Evolutionary conservation across 306 rosid species (phyloP).

Genomic region (Pyrus pyrifolia): DNA sequence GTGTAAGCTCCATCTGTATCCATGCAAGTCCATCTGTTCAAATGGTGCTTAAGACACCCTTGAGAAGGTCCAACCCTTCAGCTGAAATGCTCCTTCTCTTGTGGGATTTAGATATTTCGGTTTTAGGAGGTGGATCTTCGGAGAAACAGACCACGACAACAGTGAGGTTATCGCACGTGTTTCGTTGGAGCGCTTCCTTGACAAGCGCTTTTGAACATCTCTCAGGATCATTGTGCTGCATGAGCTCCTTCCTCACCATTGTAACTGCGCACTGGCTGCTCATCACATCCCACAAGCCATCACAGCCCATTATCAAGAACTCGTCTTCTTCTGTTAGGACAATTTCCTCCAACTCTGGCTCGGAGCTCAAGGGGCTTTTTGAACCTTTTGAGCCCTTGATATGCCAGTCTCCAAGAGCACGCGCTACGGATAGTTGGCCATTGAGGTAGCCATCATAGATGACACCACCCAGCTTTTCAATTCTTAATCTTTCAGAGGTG

Average conservation of each 20-base stretch:
- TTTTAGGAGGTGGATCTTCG: conserved; percentile 49
- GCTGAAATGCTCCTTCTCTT: conserved; percentile 70
- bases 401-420: conserved; percentile 76
- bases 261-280: conserved; percentile 77
- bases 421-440: conserved; percentile 62
- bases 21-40: conserved; percentile 28
- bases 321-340: conserved; percentile 52
- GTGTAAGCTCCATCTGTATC: conserved; percentile 13
- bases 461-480: conserved; percentile 64
- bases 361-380: conserved; percentile 51
- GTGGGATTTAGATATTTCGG: conserved; percentile 45
- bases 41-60: conserved; percentile 49
- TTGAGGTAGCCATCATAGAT: conserved; percentile 68
- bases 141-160: conserved; percentile 64
- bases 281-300: conserved; percentile 80
- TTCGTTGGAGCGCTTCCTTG: conserved; percentile 56
- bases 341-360: conserved; percentile 54
- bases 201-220: conserved; percentile 46
- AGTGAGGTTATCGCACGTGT: conserved; percentile 58
- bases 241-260: conserved; percentile 58
- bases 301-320: conserved; percentile 62
- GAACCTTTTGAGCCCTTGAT: conserved; percentile 60
- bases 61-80: conserved; percentile 66
- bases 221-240: conserved; percentile 54
- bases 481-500: conserved; percentile 62